Evolutionary conservation across 2,329 filamentous ascomycete species (phyloP).

Genomic region (Davidsoniella australis): DNA sequence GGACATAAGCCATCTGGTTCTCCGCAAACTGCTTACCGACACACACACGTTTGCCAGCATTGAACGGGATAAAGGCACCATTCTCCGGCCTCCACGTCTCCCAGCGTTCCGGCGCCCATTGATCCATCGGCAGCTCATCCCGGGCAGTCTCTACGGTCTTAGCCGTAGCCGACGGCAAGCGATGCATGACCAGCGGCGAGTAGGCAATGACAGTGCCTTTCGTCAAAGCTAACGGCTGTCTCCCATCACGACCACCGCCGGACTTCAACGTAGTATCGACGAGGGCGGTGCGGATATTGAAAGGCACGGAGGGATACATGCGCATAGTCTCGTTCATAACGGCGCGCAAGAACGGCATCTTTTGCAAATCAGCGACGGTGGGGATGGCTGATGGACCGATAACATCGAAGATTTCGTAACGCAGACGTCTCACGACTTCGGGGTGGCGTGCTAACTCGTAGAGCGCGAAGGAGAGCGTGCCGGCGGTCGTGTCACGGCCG

Average conservation of each 20-base stretch:
- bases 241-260: constrained; percentile 49
- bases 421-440: constrained; percentile 46
- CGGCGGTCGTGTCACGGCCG: constrained; percentile 74
- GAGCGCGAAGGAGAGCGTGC: constrained; percentile 62
- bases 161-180: constrained; percentile 30
- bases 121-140: constrained; percentile 25
- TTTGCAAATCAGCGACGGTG: constrained; percentile 68
- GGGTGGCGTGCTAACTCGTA: constrained; percentile 68
- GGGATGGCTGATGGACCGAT: constrained; percentile 44
- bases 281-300: constrained; percentile 58
- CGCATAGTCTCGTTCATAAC: constrained; percentile 63
- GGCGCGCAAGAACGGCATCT: constrained; percentile 66
- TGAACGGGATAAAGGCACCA: constrained; percentile 62
- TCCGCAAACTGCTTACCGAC: constrained; percentile 70
- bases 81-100: constrained; percentile 41
- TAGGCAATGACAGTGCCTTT: constrained; percentile 52
- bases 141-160: constrained; percentile 19
- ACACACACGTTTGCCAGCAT: constrained; percentile 56
- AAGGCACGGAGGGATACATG: constrained; percentile 61
- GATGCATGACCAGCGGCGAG: constrained; percentile 56
- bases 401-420: constrained; percentile 50
- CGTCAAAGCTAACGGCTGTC: constrained; percentile 43
- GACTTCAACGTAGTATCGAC: constrained; percentile 58
- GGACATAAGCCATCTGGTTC: constrained; percentile 58
- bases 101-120: constrained; percentile 55